These are phyloP conservation scores for Backusella sp. DNA, from an alignment of 192 early-diverging fungal genomes.

Conservation along the genomic window DNA sequence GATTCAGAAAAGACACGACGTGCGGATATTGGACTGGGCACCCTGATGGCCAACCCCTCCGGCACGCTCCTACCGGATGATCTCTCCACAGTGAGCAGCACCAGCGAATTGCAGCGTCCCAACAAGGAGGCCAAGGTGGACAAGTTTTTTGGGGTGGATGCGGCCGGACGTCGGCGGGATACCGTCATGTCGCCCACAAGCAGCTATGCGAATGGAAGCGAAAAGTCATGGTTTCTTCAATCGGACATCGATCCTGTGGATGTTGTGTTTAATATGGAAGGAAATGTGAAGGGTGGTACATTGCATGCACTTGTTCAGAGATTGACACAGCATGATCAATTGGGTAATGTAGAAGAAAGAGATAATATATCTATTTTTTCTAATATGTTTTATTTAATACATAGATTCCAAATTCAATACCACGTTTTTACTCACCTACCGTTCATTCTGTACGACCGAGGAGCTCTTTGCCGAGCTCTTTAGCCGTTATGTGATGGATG, in stretches of 20 bases:
- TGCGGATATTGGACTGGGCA: neutral
- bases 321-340: slow-evolving; percentile 74
- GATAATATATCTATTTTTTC: neutral
- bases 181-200: slow-evolving; percentile 4
- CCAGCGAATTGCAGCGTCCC: neutral
- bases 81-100: neutral
- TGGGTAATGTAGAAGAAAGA: slow-evolving; percentile 35
- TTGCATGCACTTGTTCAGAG: slow-evolving; percentile 75
- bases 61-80: neutral
- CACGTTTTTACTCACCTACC: slow-evolving; percentile 90
- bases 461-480: slow-evolving; percentile 81
- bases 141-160: slow-evolving; percentile 63
- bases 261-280: slow-evolving; percentile 73
- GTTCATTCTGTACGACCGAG: slow-evolving; percentile 79
- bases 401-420: slow-evolving; percentile 78
- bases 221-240: slow-evolving; percentile 55
- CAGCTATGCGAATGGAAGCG: neutral
- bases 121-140: slow-evolving; percentile 42
- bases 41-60: neutral
- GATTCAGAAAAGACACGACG: neutral
- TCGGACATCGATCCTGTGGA: slow-evolving; percentile 63
- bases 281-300: slow-evolving; percentile 81
- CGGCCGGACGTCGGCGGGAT: slow-evolving; percentile 18
- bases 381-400: neutral
- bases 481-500: slow-evolving; percentile 67